These are phyloP conservation scores for Fremontodendron californicum DNA, from an alignment of 345 rosid genomes.

Conservation along the genomic window DNA sequence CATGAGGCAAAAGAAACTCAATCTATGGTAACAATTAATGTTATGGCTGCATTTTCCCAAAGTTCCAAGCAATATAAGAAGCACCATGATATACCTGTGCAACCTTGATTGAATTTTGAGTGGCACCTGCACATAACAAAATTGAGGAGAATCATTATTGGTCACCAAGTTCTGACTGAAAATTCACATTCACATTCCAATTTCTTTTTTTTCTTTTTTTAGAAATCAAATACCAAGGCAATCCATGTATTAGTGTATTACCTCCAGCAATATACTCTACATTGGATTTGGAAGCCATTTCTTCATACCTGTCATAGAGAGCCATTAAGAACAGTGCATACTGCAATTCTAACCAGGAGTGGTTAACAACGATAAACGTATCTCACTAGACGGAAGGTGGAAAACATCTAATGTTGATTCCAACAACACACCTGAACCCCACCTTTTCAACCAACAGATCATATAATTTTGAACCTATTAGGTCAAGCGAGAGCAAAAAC, in stretches of 20 bases:
- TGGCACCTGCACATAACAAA: conserved; percentile 46
- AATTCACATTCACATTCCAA: not conserved
- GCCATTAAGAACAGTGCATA: not conserved
- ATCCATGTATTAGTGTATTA: conserved; percentile 28
- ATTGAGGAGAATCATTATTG: not conserved
- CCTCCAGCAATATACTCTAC: conserved; percentile 81
- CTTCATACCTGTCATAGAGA: conserved; percentile 44
- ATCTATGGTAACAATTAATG: not conserved
- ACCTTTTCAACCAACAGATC: not conserved
- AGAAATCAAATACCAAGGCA: not conserved
- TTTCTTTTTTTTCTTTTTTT: too few relatives aligned
- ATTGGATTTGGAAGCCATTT: conserved; percentile 37
- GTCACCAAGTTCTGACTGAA: not conserved
- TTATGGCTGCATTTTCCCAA: not conserved
- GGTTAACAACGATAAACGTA: not conserved
- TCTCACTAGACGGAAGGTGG: not conserved
- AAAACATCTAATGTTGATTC: not conserved
- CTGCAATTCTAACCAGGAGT: not conserved
- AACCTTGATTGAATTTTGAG: conserved; percentile 90
- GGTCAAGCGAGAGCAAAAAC: not conserved
- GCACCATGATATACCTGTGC: conserved; percentile 58
- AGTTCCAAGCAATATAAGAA: not conserved
- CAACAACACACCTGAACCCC: not conserved
- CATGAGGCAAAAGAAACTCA: conserved; percentile 1
- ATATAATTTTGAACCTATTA: not conserved